Evolutionary conservation across 352 stramenopile species (phyloP), one percentile per base, ranked within the genome.

Genomic region (Globisporangium nunn): DNA sequence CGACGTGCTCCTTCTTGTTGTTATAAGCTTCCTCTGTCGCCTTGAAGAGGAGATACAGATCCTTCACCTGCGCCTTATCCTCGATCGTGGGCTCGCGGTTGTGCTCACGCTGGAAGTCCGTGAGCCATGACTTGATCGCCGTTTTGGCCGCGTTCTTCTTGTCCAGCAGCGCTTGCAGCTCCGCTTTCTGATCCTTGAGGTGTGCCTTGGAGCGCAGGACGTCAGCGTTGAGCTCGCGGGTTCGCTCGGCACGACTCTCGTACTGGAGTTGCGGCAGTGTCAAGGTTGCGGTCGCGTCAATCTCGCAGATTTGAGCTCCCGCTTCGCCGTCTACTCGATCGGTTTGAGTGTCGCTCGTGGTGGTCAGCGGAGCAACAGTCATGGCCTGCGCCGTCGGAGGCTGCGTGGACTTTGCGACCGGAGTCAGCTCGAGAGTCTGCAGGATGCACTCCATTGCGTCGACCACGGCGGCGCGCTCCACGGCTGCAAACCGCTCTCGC

Each of bases 41-140:
- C 61, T 93, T 91, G 68, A 93, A 93, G 23, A 68, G 66, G 23
- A 88, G 28, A 44, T 93, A 93, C 37, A 87, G 59, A 23, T 88
- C 77, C 47, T 91, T 90, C 33, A 90, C 82, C 40, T 81, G 68
- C 7, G 80, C 70, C 50, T 93, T 91, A 44, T 93, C 82, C n/a
- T 88, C 72, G n/a, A 90, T 81, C 28, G 68, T 75, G 6, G 80
- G 82, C 0, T 90, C 80, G 0, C 77, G 69, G 0, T 65, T 61
- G 50, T 87, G 60, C 39, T 67, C 58, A 11, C 50, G 46, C 54
- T 86, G 68, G 39, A 93, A 93, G 3, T 67, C 67, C 7, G 63
- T 52, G 17, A 93, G 66, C 82, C 80, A 93, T 6, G 61, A 49
- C 63, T 88, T 93, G 52, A 93, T 86, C 6, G 56, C 49, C 0